Base-by-base conservation (phyloP, 78 protist genomes). In the Tieghemostelium lacteum region DNA sequence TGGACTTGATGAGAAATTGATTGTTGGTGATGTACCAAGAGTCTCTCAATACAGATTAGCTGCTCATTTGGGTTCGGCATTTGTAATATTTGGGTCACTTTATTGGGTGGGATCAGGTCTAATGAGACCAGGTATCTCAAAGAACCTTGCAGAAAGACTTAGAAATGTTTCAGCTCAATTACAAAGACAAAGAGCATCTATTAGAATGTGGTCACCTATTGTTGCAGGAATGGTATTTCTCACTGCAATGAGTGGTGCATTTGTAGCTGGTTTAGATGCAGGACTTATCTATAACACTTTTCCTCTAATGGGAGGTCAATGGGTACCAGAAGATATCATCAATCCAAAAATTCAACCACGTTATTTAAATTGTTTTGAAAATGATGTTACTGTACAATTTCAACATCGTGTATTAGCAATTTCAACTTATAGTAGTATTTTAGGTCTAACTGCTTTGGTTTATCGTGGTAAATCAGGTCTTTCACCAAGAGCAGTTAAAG, bases 221-320 rank as follows among this genome's bases (percentile, higher is more conserved):
- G 70, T 75, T 7, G 39, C 83, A 22, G 91, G 83, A 17, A 34
- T 73, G 28, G 65, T 92, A 3, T 92, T 94, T 50, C 20, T 75
- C 24, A 92, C 95, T 20, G 97, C 95, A 7, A 57, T 95, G 74
- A 77, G 95, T 4, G 94, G 95, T 55, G 99, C 99, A 0, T 94
- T 97, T 14, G 99, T 97, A 0, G 99, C 99, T 0, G 99, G 99
- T 60, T 40, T 97, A 37, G 97, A 97, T 57, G 99, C 99, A n/a
- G 99, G 99, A 16, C 55, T 85, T 17, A 37, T 96, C 20, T 96
- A 96, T 93, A 96, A 96, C 73, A 67, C 76, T 2, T 97, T 96
- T 61, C 99, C 99, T 26, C 22, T 34, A 2, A 97, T 97, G 98
- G 98, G 95, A 29, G 96, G 86, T 45, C 60, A 86, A 39, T 36